Conservation (phyloP, 345 rosid species). For the Psidium guajava region DNA sequence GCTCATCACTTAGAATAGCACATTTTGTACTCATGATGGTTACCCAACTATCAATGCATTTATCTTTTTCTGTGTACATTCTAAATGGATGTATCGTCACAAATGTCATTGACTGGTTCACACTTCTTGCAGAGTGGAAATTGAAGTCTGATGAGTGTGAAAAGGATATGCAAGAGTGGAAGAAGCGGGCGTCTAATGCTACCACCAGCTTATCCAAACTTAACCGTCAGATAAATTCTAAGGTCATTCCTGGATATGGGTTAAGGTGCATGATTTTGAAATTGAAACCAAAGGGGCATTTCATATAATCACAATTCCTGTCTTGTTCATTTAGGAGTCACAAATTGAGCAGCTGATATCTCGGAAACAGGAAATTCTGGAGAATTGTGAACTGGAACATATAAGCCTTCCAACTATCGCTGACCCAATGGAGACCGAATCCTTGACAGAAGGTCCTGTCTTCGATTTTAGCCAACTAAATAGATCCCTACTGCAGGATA, state of each 20-base stretch:
- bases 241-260: slow-evolving; percentile 27
- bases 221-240: slow-evolving; percentile 65
- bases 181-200: slow-evolving; percentile 73
- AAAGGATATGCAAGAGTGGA: slow-evolving; percentile 83
- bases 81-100: background rate
- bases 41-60: background rate
- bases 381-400: slow-evolving; percentile 78
- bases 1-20: background rate
- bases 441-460: slow-evolving; percentile 37
- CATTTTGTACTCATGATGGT: background rate
- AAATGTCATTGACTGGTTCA: background rate
- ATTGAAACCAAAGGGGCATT: background rate
- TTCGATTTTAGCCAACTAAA: slow-evolving; percentile 74
- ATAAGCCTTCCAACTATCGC: slow-evolving; percentile 57
- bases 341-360: slow-evolving; percentile 64
- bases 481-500: slow-evolving; percentile 65
- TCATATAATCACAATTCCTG: background rate
- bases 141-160: slow-evolving; percentile 81
- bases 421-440: slow-evolving; percentile 73
- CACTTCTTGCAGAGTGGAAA: slow-evolving; percentile 54
- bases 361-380: slow-evolving; percentile 62
- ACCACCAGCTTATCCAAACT: slow-evolving; percentile 70
- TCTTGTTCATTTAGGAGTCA: slow-evolving; percentile 43
- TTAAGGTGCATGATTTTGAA: background rate
- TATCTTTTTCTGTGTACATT: background rate